Evolutionary conservation across 2,329 filamentous ascomycete genomes (phyloP).

Genomic region (Sclerotinia subarctica): DNA sequence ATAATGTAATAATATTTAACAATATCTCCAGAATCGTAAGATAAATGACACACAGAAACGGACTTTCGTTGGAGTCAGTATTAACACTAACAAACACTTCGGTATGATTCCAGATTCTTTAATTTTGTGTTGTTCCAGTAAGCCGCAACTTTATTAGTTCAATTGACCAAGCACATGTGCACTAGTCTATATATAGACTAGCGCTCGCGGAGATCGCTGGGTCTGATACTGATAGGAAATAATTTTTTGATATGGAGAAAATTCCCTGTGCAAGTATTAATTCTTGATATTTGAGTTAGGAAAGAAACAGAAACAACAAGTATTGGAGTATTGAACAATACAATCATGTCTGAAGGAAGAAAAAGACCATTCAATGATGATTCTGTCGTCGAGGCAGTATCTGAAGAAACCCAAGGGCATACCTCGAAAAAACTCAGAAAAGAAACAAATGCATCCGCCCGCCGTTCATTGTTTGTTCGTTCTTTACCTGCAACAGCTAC

Average conservation of each 20-base stretch:
- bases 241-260: constrained; percentile 17
- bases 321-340: constrained; percentile 7
- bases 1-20: background rate
- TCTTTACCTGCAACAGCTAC: constrained; percentile 77
- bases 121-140: background rate
- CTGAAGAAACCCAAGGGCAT: constrained; percentile 29
- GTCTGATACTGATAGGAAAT: constrained; percentile 16
- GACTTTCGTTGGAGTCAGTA: background rate
- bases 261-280: background rate
- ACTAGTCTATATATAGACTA: background rate
- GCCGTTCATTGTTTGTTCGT: constrained; percentile 82
- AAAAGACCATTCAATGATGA: constrained; percentile 35
- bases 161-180: background rate
- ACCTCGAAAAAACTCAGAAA: constrained; percentile 56
- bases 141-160: background rate
- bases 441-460: constrained; percentile 48
- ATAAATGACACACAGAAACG: background rate
- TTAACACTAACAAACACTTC: background rate
- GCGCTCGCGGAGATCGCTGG: background rate
- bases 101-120: background rate
- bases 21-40: background rate
- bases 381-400: constrained; percentile 20
- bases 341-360: constrained; percentile 24
- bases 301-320: background rate
- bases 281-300: background rate